Percentiles rank a stretch among this genome's conserved stretches.
Evolutionary conservation across 768 basidiomycete genomes (phyloP).

Genomic region (Butyriboletus loyo): DNA sequence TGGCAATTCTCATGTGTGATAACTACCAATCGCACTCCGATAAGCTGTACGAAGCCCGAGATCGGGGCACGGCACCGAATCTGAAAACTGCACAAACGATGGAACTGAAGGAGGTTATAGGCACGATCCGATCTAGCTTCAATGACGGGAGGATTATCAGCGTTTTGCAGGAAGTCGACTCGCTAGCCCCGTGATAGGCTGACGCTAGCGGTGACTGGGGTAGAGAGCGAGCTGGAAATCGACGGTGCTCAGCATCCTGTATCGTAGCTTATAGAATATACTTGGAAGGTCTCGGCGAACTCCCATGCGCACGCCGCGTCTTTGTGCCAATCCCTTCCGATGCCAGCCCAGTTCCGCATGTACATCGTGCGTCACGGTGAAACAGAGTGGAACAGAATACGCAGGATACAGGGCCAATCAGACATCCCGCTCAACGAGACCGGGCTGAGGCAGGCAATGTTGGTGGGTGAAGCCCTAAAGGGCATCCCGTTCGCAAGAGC

Average conservation of each 20-base stretch:
- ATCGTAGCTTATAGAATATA: background rate
- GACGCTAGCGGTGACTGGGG: background rate
- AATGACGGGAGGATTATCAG: slow-evolving; percentile 57
- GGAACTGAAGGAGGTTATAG: slow-evolving; percentile 40
- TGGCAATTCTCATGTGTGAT: background rate
- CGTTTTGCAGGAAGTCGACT: slow-evolving; percentile 47
- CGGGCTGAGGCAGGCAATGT: slow-evolving; percentile 57
- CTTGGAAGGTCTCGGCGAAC: background rate
- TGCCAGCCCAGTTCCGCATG: slow-evolving; percentile 41
- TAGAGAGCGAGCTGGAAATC: no score
- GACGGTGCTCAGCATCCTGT: background rate
- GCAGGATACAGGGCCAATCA: slow-evolving; percentile 72
- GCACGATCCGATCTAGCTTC: slow-evolving; percentile 45
- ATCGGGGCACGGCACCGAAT: slow-evolving; percentile 34
- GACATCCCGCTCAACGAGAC: slow-evolving; percentile 64
- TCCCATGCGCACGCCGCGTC: no score
- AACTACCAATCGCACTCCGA: background rate
- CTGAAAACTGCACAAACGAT: slow-evolving; percentile 34
- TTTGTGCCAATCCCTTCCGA: slow-evolving; percentile 3
- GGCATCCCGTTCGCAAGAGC: slow-evolving; percentile 54
- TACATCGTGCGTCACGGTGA: slow-evolving; percentile 79
- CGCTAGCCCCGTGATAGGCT: slow-evolving; percentile 29
- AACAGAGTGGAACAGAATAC: slow-evolving; percentile 62
- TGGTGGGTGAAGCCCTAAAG: slow-evolving; percentile 53
- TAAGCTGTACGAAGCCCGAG: slow-evolving; percentile 51